phyloP scores from a whole-genome alignment of 192 early-diverging fungal species.

The Mortierella hygrophila region DNA sequence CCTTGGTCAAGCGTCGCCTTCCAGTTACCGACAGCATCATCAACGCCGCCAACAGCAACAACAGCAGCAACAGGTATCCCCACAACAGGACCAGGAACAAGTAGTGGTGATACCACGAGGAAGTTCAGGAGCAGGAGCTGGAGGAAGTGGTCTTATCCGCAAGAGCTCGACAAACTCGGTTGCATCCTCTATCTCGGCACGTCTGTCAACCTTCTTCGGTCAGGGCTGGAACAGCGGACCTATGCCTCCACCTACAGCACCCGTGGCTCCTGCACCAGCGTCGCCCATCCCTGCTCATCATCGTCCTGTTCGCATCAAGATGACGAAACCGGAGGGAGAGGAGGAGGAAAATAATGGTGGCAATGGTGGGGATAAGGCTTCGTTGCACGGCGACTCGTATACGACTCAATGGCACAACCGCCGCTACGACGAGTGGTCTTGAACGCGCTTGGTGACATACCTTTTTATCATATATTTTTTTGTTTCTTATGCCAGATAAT shows the following conservation, averaged over 20 bases:
- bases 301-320: background rate
- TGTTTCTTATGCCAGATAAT: background rate
- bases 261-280: background rate
- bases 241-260: constrained; percentile 34
- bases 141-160: background rate
- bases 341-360: background rate
- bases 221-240: constrained; percentile 40
- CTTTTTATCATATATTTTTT: background rate
- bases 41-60: constrained; percentile 25
- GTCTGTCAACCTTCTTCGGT: constrained; percentile 39
- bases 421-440: constrained; percentile 46
- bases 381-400: constrained; percentile 35
- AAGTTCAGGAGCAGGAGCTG: background rate
- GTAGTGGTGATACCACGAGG: background rate
- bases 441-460: background rate
- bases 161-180: constrained; percentile 32
- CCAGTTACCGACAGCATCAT: constrained; percentile 14
- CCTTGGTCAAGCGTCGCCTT: background rate
- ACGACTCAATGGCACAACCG: constrained; percentile 44
- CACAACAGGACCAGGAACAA: background rate
- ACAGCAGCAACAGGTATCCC: constrained; percentile 2
- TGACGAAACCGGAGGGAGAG: background rate
- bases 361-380: constrained; percentile 16
- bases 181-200: constrained; percentile 17
- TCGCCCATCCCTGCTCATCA: background rate